Conservation (phyloP, 2,329 filamentous ascomycete species). For the Byssothecium circinans region DNA sequence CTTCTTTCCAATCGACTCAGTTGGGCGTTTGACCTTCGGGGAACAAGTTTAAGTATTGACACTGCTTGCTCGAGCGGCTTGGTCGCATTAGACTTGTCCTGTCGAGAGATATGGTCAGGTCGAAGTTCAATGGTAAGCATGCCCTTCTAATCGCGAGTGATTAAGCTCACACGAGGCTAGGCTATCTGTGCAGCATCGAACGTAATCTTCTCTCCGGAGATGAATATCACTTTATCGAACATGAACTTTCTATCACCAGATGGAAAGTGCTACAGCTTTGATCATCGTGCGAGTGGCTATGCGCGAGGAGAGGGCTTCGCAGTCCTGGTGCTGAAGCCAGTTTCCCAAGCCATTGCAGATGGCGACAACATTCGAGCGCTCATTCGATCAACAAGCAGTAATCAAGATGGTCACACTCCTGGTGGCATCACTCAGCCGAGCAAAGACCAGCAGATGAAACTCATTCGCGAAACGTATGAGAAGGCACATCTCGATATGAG, state of each 20-base stretch:
- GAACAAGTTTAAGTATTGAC: constrained; percentile 28
- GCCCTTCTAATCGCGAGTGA: no score
- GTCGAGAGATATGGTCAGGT: constrained; percentile 15
- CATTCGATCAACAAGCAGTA: constrained; percentile 28
- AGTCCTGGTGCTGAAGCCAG: constrained; percentile 28
- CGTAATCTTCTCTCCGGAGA: constrained; percentile 17
- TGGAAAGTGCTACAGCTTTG: constrained; percentile 41
- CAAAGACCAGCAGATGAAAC: constrained; percentile 48
- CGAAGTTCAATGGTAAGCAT: constrained; percentile 15
- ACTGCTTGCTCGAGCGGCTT: constrained; percentile 32
- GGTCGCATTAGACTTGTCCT: constrained; percentile 26
- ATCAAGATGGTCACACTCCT: constrained; percentile 21
- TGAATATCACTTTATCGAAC: constrained; percentile 10
- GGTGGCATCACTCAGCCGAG: constrained; percentile 29
- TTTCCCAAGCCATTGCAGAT: constrained; percentile 17
- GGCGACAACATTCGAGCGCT: constrained; percentile 33
- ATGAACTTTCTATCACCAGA: constrained; percentile 35
- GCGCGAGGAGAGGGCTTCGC: constrained; percentile 62
- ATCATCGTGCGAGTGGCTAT: constrained; percentile 62
- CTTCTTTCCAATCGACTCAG: constrained; percentile 22
- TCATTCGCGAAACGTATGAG: constrained; percentile 37
- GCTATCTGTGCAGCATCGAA: constrained; percentile 19
- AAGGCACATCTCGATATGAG: constrained; percentile 37
- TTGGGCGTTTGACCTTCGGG: constrained; percentile 29
- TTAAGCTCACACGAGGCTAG: constrained; percentile 1